These are phyloP conservation scores for Cystofilobasidium macerans DNA, from an alignment of 768 basidiomycete genomes.

Conservation along the genomic window DNA sequence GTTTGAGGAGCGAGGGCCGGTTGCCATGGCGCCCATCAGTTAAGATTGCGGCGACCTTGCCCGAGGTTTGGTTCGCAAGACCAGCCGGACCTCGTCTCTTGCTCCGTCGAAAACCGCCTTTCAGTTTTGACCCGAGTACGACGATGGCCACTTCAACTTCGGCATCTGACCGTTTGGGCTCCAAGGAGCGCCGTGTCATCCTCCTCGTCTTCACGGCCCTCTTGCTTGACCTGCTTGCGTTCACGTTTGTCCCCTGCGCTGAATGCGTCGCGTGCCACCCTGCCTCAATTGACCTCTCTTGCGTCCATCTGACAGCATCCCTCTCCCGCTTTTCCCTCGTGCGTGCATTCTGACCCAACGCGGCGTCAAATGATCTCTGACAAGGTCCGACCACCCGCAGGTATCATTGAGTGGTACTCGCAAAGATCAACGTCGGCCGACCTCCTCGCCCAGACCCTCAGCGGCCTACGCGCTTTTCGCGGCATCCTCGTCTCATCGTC, in stretches of 20 bases:
- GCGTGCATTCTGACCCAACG: too few species aligned
- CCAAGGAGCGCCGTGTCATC: conserved; percentile 44
- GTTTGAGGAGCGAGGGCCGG: too few species aligned
- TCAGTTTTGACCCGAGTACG: too few species aligned
- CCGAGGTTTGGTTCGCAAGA: too few species aligned
- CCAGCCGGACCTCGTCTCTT: too few species aligned
- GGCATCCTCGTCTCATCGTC: conserved; percentile 49
- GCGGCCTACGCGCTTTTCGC: conserved; percentile 55
- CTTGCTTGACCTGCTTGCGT: conserved; percentile 67
- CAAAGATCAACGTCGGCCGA: conserved; percentile 59
- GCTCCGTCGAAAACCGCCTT: too few species aligned
- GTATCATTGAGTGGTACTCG: too few species aligned
- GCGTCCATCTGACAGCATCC: conserved; percentile 49
- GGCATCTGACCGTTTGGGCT: conserved; percentile 36
- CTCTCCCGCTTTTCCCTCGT: conserved; percentile 92
- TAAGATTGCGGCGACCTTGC: too few species aligned
- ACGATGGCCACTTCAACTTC: neutral
- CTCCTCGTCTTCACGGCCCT: conserved; percentile 79
- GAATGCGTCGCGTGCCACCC: neutral
- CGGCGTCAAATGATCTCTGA: too few species aligned
- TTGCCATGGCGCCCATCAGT: too few species aligned
- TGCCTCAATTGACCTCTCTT: conserved; percentile 26
- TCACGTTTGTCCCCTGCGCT: conserved; percentile 39
- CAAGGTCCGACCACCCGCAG: too few species aligned
- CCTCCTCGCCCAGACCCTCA: conserved; percentile 54